phyloP scores from a whole-genome alignment of 495 filamentous ascomycete species.

The Apodospora peruviana region DNA sequence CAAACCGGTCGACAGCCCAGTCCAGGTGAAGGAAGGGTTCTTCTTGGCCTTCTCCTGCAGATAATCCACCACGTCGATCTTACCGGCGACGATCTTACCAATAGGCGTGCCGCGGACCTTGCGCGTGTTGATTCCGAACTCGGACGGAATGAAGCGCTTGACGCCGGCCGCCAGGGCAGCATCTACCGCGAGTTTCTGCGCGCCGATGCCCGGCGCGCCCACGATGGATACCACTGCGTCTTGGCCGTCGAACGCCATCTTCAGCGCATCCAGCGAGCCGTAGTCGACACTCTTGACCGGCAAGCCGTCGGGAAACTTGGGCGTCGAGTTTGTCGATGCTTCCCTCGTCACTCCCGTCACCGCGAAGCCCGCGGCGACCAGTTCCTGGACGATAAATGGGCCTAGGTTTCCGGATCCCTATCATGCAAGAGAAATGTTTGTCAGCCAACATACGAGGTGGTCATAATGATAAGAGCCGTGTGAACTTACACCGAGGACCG shows the following conservation, averaged over 20 bases:
- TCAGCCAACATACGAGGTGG: neutral
- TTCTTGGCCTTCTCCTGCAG: conserved; percentile 35
- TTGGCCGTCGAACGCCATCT: conserved; percentile 42
- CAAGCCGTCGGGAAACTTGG: conserved; percentile 29
- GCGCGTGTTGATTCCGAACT: conserved; percentile 54
- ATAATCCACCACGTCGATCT: conserved; percentile 45
- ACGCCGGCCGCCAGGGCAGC: conserved; percentile 55
- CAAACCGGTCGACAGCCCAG: conserved; percentile 41
- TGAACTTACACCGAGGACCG: conserved; percentile 43
- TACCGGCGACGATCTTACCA: conserved; percentile 41
- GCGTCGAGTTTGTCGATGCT: conserved; percentile 25
- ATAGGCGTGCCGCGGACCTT: conserved; percentile 22
- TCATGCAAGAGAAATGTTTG: neutral
- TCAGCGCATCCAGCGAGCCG: conserved; percentile 46
- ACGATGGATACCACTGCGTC: conserved; percentile 56
- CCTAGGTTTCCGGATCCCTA: conserved; percentile 58
- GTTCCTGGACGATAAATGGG: conserved; percentile 45
- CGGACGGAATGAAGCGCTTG: conserved; percentile 57
- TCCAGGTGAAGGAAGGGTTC: conserved; percentile 44
- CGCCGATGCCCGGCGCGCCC: conserved; percentile 23
- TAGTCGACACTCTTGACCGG: conserved; percentile 48
- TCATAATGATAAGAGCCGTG: neutral
- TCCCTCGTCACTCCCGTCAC: conserved; percentile 55
- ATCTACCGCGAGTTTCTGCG: conserved; percentile 50
- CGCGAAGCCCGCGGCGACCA: conserved; percentile 50